A percentile compares a stretch with the other conserved stretches of the same genome.
Evolutionary conservation across 768 basidiomycete species (phyloP).

Genomic region (Russula sp.): DNA sequence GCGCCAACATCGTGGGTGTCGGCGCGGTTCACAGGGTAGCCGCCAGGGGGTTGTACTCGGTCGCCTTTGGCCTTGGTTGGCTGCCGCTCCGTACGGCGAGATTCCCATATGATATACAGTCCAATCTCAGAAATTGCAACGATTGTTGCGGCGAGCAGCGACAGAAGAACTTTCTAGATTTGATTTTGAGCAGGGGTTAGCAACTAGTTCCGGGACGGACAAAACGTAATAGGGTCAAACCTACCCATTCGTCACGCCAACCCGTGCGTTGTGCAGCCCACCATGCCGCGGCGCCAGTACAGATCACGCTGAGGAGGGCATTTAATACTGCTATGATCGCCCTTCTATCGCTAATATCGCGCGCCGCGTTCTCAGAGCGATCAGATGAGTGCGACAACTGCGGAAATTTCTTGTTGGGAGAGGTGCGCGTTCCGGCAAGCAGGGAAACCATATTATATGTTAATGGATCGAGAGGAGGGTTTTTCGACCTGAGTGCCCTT

Average conservation of each 20-base stretch:
- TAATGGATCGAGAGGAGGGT: slow-evolving; percentile 48
- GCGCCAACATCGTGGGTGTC: not conserved
- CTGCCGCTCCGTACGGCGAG: slow-evolving; percentile 35
- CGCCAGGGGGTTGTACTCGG: not conserved
- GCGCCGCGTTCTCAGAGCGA: slow-evolving; percentile 48
- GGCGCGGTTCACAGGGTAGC: not conserved
- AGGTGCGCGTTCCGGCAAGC: slow-evolving; percentile 75
- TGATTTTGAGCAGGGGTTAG: slow-evolving; percentile 4
- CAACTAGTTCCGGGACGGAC: slow-evolving; percentile 14
- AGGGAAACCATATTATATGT: slow-evolving; percentile 70
- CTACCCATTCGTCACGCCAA: slow-evolving; percentile 75
- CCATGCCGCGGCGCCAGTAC: slow-evolving; percentile 67
- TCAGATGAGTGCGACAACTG: slow-evolving; percentile 42
- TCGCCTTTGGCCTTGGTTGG: not conserved
- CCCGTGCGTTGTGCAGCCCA: slow-evolving; percentile 63
- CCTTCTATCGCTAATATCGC: slow-evolving; percentile 53
- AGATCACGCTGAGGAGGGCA: slow-evolving; percentile 63
- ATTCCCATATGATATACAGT: slow-evolving; percentile 72
- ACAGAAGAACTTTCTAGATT: slow-evolving; percentile 51
- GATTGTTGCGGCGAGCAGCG: slow-evolving; percentile 57
- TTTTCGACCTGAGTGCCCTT: slow-evolving; percentile 38
- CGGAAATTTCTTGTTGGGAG: slow-evolving; percentile 70
- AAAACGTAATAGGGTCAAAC: slow-evolving; percentile 34
- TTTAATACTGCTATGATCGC: slow-evolving; percentile 70
- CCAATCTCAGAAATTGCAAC: slow-evolving; percentile 69